Base-by-base conservation (phyloP, 495 filamentous ascomycete genomes). In the Penicillium antarcticum region DNA sequence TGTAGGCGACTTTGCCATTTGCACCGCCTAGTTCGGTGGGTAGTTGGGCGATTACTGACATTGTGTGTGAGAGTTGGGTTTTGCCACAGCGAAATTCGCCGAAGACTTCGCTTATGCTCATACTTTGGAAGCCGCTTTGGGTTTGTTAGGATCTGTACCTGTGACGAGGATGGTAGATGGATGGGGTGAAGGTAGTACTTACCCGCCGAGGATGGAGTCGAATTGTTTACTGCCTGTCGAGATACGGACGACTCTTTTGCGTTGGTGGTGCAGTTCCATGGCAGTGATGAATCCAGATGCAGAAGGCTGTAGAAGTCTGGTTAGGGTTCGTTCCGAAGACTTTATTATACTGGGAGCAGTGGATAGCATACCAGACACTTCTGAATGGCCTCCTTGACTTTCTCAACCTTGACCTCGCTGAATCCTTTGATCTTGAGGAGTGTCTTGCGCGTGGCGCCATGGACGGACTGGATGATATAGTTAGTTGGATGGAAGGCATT, bases 61-160 rank as follows among this genome's bases (percentile, higher is more conserved):
- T 87, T 5, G 82, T 86, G 68, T 85, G 80, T 12, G 76, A 81
- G 18, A 87, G 69, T 63, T 87, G 83, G 29, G 86, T 89, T 69
- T 91, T 91, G 40, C 87, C 86, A 60, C 86, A 89, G 53, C 87
- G 83, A 66, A 87, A 91, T 61, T 90, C 87, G 33, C 87, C 74
- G 56, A 74, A 79, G 24, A 86, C 83, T 69, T 91, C 87, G 52
- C 82, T 89, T 60, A 91, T 89, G 62, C 84, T 87, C 81, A 87
- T 86, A 47, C 83, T 90, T 66, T 88, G 85, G 61, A 91, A 89
- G 23, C 87, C 87, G 32, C 87, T 87, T 16, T 23, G 41, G 45
- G 26, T 14, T 18, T 19, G 33, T 41, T 42, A 42, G 36, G 14
- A 10, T 4, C 0, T 44, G 13, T 2, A 19, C 12, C 16, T 29